A percentile compares a stretch with the other conserved stretches of the same genome.
Evolutionary conservation across 441 rosid species (phyloP).

Genomic region (Populus hybrid): DNA sequence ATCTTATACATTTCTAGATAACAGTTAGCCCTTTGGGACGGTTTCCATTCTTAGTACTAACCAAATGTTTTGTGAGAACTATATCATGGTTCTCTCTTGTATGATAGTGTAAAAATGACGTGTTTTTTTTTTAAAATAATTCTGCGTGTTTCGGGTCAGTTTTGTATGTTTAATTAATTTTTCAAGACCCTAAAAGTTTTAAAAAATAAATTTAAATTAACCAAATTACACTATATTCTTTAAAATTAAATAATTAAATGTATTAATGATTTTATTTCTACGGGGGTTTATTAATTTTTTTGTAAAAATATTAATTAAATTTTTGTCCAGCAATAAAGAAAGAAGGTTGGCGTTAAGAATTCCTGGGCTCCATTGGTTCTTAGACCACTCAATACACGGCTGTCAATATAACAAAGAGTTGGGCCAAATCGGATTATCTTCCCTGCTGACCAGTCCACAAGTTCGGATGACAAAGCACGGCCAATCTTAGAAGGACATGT

Average conservation of each 20-base stretch:
- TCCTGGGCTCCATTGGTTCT: not conserved
- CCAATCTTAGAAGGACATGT: not conserved
- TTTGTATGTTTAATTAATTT: no score
- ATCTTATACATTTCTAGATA: no score
- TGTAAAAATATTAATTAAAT: no score
- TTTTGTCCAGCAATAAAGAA: no score
- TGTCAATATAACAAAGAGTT: not conserved
- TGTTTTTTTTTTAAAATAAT: no score
- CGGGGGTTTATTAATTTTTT: no score
- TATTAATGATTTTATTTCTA: no score
- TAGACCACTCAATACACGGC: not conserved
- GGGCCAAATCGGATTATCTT: not conserved
- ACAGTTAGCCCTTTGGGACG: not conserved
- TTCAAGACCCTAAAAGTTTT: fast-evolving
- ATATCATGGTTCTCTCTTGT: no score
- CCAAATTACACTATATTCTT: fast-evolving
- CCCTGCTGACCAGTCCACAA: not conserved
- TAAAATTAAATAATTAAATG: no score
- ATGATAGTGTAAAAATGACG: no score
- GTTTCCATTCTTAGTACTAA: not conserved
- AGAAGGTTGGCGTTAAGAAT: not conserved
- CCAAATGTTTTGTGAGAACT: no score
- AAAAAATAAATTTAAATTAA: no score
- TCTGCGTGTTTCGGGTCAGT: fast-evolving
- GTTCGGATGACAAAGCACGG: not conserved